Evolutionary conservation across 2,329 filamentous ascomycete genomes (phyloP).

Genomic region (Colletotrichum australisinense): DNA sequence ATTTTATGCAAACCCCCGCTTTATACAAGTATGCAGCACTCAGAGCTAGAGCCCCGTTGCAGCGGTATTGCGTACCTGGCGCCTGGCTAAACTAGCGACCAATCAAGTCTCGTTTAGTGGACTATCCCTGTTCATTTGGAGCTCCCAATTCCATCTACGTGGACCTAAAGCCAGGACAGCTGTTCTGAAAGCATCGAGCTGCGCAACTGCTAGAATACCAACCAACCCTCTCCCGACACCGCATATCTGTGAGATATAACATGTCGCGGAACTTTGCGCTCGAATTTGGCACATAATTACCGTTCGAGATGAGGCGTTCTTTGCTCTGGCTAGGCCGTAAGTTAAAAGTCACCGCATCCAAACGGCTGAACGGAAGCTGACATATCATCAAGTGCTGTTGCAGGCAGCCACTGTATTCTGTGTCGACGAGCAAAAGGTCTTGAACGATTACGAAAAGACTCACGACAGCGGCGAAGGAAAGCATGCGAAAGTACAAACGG

Average conservation of each 20-base stretch:
- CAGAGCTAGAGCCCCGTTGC: background rate
- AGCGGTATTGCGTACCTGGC: background rate
- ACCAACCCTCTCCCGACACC: background rate
- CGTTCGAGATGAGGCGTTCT: slow-evolving; percentile 54
- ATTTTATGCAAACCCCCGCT: slow-evolving; percentile 10
- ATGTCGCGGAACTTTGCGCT: slow-evolving; percentile 34
- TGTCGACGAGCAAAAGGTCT: slow-evolving; percentile 53
- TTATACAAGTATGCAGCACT: background rate
- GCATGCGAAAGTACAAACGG: slow-evolving; percentile 45
- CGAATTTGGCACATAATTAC: slow-evolving; percentile 46
- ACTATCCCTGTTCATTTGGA: slow-evolving; percentile 2
- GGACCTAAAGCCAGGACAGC: slow-evolving; percentile 35
- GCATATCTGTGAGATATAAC: slow-evolving; percentile 20
- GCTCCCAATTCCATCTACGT: slow-evolving; percentile 34
- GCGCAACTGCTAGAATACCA: slow-evolving; percentile 9
- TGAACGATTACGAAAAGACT: slow-evolving; percentile 45
- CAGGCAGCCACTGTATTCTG: slow-evolving; percentile 53
- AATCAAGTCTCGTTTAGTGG: slow-evolving; percentile 20
- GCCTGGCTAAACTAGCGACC: background rate
- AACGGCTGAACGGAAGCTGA: slow-evolving; percentile 15
- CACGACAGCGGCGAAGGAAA: slow-evolving; percentile 44
- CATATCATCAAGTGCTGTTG: slow-evolving; percentile 55
- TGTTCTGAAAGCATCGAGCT: slow-evolving; percentile 29
- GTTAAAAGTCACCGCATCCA: slow-evolving; percentile 35
- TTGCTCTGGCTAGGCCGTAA: slow-evolving; percentile 56